Conservation (phyloP, 1,139 yeast species). For the Yamadazyma sp. region DNA sequence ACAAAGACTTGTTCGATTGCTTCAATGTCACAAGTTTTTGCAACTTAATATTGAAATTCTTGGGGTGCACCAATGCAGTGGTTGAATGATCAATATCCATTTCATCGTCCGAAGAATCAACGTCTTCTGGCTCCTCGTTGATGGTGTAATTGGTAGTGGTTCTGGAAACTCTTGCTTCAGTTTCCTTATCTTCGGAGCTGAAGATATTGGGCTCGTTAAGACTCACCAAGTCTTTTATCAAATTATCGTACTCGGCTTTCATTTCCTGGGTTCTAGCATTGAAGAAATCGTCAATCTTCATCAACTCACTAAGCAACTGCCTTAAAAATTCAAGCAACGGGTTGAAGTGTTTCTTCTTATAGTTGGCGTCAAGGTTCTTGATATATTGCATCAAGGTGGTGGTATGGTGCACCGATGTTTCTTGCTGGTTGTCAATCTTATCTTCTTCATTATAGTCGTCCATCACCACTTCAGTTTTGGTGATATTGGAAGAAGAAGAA, state of each 20-base stretch:
- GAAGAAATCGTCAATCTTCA: slow-evolving; percentile 58
- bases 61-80: slow-evolving; percentile 43
- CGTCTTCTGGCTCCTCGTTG: slow-evolving; percentile 30
- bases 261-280: slow-evolving; percentile 48
- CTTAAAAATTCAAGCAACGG: slow-evolving; percentile 34
- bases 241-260: slow-evolving; percentile 42
- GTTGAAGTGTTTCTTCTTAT: slow-evolving; percentile 12
- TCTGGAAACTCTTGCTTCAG: slow-evolving; percentile 17
- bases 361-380: slow-evolving; percentile 4
- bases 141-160: slow-evolving; percentile 31
- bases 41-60: slow-evolving; percentile 46
- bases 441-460: slow-evolving; percentile 7
- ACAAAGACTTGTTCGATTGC: slow-evolving; percentile 63
- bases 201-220: slow-evolving; percentile 32
- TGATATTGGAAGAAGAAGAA: slow-evolving; percentile 6
- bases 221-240: slow-evolving; percentile 39
- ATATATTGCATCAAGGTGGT: slow-evolving; percentile 1
- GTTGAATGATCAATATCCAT: slow-evolving; percentile 38
- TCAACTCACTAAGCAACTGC: slow-evolving; percentile 55
- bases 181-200: slow-evolving; percentile 24
- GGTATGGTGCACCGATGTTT: neutral
- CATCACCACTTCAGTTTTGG: slow-evolving; percentile 9
- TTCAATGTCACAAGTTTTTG: slow-evolving; percentile 67
- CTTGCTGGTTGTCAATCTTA: neutral
- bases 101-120: slow-evolving; percentile 42